Evolutionary conservation across 129 eudicot species (phyloP).

Genomic region (Scalesia atractyloides): DNA sequence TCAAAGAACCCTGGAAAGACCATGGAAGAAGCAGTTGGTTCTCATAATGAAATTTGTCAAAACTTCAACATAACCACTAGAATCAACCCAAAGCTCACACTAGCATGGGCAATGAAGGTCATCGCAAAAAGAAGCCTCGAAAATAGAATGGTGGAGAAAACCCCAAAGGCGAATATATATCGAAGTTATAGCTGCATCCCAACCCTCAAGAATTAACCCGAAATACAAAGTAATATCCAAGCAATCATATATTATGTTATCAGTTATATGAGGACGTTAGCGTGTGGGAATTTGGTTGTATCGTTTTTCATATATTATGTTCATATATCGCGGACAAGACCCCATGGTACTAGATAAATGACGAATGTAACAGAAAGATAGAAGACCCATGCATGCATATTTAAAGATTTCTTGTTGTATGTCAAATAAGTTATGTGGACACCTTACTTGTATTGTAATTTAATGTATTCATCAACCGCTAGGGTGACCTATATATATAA

Average conservation of each 20-base stretch:
- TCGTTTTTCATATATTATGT: background rate
- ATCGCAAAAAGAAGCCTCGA: constrained; percentile 51
- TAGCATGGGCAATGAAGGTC: constrained; percentile 52
- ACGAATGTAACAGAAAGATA: background rate
- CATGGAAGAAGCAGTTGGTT: constrained; percentile 51
- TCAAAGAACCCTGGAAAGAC: constrained; percentile 14
- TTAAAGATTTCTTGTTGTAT: background rate
- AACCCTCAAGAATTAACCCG: constrained; percentile 18
- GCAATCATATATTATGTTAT: background rate
- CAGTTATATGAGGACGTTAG: background rate
- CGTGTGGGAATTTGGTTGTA: background rate
- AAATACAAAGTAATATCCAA: constrained; percentile 2
- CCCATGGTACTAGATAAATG: background rate
- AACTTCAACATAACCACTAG: constrained; percentile 52
- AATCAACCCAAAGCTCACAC: constrained; percentile 58
- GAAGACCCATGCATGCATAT: background rate
- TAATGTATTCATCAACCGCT: background rate
- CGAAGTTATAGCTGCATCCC: constrained; percentile 59
- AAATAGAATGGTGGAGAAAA: constrained; percentile 29
- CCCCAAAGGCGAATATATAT: constrained; percentile 27
- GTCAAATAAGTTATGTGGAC: background rate
- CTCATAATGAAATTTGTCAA: constrained; percentile 44
- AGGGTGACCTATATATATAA: background rate
- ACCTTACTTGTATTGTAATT: background rate
- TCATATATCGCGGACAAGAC: background rate